Conservation (phyloP, 2,329 filamentous ascomycete genomes). For the Cryphonectria nitschkei region DNA sequence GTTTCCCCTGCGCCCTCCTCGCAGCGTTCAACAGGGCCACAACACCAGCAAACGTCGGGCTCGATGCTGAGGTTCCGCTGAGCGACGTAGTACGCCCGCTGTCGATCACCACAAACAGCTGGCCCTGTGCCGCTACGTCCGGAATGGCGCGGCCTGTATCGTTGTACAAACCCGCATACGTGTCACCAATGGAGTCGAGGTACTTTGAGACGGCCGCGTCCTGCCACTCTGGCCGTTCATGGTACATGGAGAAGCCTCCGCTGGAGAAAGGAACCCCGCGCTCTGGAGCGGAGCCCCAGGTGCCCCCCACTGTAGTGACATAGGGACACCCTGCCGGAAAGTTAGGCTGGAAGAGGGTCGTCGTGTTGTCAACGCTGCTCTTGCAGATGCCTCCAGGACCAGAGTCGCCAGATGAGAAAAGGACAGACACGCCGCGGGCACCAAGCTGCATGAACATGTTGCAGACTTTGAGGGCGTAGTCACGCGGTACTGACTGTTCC, state of each 20-base stretch:
- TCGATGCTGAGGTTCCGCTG: conserved; percentile 41
- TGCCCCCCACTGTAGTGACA: conserved; percentile 61
- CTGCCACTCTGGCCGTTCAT: conserved; percentile 42
- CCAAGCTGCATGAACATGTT: conserved; percentile 66
- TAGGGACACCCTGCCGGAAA: conserved; percentile 50
- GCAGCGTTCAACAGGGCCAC: conserved; percentile 49
- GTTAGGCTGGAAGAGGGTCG: conserved; percentile 25
- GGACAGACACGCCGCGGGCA: conserved; percentile 63
- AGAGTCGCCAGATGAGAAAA: conserved; percentile 49
- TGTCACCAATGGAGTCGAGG: conserved; percentile 41
- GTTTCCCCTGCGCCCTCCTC: conserved; percentile 38
- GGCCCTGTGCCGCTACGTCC: conserved; percentile 50
- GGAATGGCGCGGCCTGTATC: conserved; percentile 43
- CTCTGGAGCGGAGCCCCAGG: conserved; percentile 44
- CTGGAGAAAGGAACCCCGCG: conserved; percentile 42
- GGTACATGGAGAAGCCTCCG: conserved; percentile 46
- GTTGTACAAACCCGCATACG: conserved; percentile 44
- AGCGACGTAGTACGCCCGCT: conserved; percentile 35
- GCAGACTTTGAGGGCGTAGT: conserved; percentile 65
- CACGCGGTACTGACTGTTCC: conserved; percentile 63
- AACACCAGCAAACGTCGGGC: conserved; percentile 45
- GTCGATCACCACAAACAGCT: conserved; percentile 50
- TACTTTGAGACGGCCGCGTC: conserved; percentile 38
- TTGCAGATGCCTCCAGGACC: conserved; percentile 20
- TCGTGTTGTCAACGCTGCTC: conserved; percentile 27